A percentile compares a stretch with the other conserved stretches of the same genome.
Evolutionary conservation across 31 red algal genomes (phyloP).

Genomic region (Odonthalia washingtoniensis): DNA sequence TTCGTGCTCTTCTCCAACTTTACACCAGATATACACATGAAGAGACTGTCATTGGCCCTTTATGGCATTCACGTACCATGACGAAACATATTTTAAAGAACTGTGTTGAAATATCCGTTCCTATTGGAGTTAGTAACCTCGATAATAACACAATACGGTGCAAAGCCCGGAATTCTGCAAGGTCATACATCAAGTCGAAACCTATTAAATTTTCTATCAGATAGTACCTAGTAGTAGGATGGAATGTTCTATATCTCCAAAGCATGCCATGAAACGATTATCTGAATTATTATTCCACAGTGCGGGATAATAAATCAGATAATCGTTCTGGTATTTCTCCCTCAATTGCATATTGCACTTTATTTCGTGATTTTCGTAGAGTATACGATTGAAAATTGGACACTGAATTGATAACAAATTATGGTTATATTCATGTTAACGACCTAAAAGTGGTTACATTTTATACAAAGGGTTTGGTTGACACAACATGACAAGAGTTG

Average conservation of each 20-base stretch:
- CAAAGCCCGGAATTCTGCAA: slow-evolving; percentile 4
- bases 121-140: not conserved
- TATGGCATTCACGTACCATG: slow-evolving; percentile 21
- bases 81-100: slow-evolving; percentile 9
- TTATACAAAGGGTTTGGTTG: not conserved
- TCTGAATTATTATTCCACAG: not conserved
- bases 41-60: not conserved
- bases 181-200: slow-evolving; percentile 28
- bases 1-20: not conserved
- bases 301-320: too few species aligned
- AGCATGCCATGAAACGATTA: too few species aligned
- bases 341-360: not conserved
- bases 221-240: too few species aligned
- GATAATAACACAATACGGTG: too few species aligned
- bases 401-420: not conserved
- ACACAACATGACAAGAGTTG: not conserved
- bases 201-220: too few species aligned
- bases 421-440: not conserved
- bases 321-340: too few species aligned
- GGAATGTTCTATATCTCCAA: too few species aligned
- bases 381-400: slow-evolving; percentile 5
- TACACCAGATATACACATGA: slow-evolving; percentile 27
- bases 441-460: not conserved
- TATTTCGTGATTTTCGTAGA: not conserved
- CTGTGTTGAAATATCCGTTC: slow-evolving; percentile 6